A percentile compares a stretch with the other conserved stretches of the same genome.
These are phyloP conservation scores for Gracilaria gracilis DNA, from an alignment of 23 red algal genomes.

Conservation along the genomic window DNA sequence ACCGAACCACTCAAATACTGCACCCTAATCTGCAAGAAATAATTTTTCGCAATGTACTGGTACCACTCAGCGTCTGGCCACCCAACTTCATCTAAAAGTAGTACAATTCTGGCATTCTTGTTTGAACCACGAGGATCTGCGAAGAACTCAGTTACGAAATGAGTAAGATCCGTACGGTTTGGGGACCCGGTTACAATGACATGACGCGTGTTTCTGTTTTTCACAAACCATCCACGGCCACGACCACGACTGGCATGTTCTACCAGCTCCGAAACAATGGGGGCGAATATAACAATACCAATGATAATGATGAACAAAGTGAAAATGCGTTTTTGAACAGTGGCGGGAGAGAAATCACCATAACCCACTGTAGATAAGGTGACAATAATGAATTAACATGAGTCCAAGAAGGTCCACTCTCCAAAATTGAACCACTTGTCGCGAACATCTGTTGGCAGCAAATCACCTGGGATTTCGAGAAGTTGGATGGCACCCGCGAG, in stretches of 20 bases:
- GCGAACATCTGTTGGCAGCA: constrained; percentile 31
- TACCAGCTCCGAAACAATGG: constrained; percentile 54
- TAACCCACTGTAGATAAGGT: constrained; percentile 85
- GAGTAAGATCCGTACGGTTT: constrained; percentile 64
- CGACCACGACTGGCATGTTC: constrained; percentile 45
- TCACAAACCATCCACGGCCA: constrained; percentile 75
- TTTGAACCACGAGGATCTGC: constrained; percentile 65
- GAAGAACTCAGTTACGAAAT: constrained; percentile 78
- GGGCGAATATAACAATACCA: constrained; percentile 76
- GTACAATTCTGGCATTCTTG: constrained; percentile 58
- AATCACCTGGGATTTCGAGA: constrained; percentile 72
- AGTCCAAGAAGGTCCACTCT: constrained; percentile 76
- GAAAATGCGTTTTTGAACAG: constrained; percentile 68
- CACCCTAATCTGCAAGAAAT: constrained; percentile 54
- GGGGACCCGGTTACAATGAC: constrained; percentile 77
- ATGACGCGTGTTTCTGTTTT: constrained; percentile 68
- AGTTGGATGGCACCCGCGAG: constrained; percentile 71
- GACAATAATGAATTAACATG: constrained; percentile 82
- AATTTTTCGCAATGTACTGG: constrained; percentile 63
- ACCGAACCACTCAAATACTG: constrained; percentile 55
- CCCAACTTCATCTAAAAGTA: constrained; percentile 55
- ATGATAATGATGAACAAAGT: constrained; percentile 78
- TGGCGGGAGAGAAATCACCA: constrained; percentile 75
- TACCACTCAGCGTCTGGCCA: constrained; percentile 83
- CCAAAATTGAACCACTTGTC: constrained; percentile 45